Conservation (phyloP, 1,139 yeast species). For the Kluyveromyces sp. region DNA sequence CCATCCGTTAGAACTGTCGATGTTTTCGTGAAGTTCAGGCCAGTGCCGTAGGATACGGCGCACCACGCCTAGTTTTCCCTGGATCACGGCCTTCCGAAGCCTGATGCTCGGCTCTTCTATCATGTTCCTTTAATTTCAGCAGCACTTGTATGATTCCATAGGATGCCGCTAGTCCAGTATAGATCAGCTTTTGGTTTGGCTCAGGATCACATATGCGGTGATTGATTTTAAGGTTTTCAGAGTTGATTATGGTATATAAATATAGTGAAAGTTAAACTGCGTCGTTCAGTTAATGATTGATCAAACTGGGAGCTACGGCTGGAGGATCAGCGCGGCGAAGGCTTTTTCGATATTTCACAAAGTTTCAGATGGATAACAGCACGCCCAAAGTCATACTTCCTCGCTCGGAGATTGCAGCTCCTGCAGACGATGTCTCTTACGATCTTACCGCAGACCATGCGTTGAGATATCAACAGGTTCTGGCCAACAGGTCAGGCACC, state of each 20-base stretch:
- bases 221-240: background rate
- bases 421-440: constrained; percentile 28
- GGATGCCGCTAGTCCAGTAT: too few species aligned
- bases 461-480: constrained; percentile 43
- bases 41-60: constrained; percentile 61
- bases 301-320: too few species aligned
- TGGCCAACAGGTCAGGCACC: constrained; percentile 36
- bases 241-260: background rate
- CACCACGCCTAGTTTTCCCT: constrained; percentile 68
- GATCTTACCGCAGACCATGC: constrained; percentile 49
- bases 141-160: too few species aligned
- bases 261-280: too few species aligned
- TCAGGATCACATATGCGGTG: too few species aligned
- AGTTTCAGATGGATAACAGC: background rate
- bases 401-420: background rate
- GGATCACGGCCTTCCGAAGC: constrained; percentile 65
- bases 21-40: constrained; percentile 71
- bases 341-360: background rate
- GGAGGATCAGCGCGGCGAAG: too few species aligned
- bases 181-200: too few species aligned
- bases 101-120: constrained; percentile 61
- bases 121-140: constrained; percentile 19
- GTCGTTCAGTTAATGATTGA: too few species aligned
- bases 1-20: constrained; percentile 78
- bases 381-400: background rate